Conservation (phyloP, 257 asterid species). For the Nicotiana obtusifolia region DNA sequence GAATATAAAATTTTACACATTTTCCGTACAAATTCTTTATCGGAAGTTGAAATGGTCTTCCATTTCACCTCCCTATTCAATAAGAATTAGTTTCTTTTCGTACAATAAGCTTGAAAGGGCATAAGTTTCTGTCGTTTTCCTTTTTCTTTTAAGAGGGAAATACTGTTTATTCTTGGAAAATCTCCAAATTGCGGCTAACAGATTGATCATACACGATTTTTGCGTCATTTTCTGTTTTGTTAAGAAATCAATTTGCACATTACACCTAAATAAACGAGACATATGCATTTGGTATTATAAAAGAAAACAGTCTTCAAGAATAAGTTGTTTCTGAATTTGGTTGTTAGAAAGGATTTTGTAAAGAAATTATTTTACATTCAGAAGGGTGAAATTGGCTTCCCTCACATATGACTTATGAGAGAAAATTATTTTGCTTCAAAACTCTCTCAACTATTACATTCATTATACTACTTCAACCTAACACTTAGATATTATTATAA, state of each 20-base stretch:
- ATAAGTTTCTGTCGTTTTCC: neutral
- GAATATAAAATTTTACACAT: neutral
- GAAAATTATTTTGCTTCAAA: too few relatives aligned
- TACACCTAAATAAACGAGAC: too few relatives aligned
- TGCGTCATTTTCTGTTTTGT: neutral
- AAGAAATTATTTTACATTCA: too few relatives aligned
- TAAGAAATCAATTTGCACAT: neutral
- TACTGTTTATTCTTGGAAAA: neutral
- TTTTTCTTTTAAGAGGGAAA: neutral
- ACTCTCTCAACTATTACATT: too few relatives aligned
- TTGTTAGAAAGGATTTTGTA: too few relatives aligned
- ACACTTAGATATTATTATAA: too few relatives aligned
- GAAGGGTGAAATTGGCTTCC: too few relatives aligned
- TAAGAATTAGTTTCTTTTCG: neutral
- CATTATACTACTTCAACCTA: too few relatives aligned
- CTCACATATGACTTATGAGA: too few relatives aligned
- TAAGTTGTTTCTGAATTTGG: too few relatives aligned
- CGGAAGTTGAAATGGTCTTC: neutral
- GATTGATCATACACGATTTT: neutral
- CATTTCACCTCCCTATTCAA: neutral
- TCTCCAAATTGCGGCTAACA: conserved; percentile 1
- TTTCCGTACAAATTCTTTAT: neutral
- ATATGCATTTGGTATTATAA: too few relatives aligned
- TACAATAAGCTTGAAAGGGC: neutral
- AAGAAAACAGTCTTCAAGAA: too few relatives aligned